Evolutionary conservation across 306 rosid genomes (phyloP).

Genomic region (Quercus gilva): DNA sequence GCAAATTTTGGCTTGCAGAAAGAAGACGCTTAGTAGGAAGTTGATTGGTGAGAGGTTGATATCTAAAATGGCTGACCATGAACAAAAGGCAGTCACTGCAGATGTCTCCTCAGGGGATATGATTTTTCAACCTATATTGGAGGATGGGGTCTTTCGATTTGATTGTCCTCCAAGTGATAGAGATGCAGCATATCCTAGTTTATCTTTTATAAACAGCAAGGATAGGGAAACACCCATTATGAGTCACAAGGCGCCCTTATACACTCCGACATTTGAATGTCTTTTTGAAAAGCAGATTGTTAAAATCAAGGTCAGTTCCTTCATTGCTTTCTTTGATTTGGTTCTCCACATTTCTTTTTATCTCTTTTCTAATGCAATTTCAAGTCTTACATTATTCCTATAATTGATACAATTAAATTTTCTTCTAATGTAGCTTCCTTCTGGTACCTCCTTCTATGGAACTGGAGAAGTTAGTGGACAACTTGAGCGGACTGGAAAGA

Average conservation of each 20-base stretch:
- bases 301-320: constrained; percentile 64
- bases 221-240: constrained; percentile 57
- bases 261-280: constrained; percentile 58
- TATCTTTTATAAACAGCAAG: constrained; percentile 57
- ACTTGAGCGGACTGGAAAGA: constrained; percentile 85
- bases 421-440: constrained; percentile 57
- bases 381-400: background rate
- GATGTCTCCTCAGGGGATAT: constrained; percentile 55
- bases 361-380: background rate
- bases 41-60: constrained; percentile 22
- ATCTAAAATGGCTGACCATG: constrained; percentile 47
- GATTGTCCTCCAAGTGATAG: constrained; percentile 74
- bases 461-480: constrained; percentile 92
- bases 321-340: background rate
- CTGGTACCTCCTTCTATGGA: constrained; percentile 82
- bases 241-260: constrained; percentile 48
- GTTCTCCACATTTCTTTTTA: background rate
- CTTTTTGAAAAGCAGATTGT: constrained; percentile 60
- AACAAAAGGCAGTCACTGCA: constrained; percentile 29
- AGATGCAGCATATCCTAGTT: constrained; percentile 67
- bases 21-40: constrained; percentile 36
- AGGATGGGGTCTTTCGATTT: constrained; percentile 79
- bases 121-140: constrained; percentile 72
- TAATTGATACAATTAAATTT: constrained; percentile 17
- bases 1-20: constrained; percentile 39